These are phyloP conservation scores for Rhazya stricta DNA, from an alignment of 257 asterid species.

Conservation along the genomic window DNA sequence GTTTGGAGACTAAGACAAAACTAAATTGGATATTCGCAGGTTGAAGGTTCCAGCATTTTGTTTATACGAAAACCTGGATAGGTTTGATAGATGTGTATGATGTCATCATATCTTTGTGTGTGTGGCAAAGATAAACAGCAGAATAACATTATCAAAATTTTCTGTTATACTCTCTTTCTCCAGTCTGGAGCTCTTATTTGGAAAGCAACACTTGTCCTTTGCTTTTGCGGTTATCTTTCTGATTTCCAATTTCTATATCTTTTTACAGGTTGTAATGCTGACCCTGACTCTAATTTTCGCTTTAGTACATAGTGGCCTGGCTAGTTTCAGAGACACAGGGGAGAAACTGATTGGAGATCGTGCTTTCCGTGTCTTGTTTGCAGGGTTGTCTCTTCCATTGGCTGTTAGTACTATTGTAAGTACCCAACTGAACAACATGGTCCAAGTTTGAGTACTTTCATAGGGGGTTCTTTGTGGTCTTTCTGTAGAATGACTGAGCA, in stretches of 20 bases:
- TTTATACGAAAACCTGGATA: background rate
- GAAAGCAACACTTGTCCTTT: background rate
- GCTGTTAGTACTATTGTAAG: conserved; percentile 92
- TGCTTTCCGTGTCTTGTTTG: conserved; percentile 93
- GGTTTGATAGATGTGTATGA: background rate
- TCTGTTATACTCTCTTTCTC: background rate
- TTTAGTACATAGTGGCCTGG: conserved; percentile 90
- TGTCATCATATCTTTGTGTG: no score
- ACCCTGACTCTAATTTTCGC: conserved; percentile 72
- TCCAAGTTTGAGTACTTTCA: background rate
- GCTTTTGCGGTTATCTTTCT: background rate
- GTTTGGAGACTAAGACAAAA: no score
- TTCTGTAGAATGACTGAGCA: background rate
- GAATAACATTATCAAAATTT: background rate
- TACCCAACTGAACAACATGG: conserved; percentile 23
- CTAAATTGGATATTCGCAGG: background rate
- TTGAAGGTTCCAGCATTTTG: background rate
- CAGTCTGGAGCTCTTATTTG: background rate
- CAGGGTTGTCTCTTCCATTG: conserved; percentile 86
- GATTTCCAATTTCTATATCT: conserved; percentile 11
- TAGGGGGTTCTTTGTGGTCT: background rate
- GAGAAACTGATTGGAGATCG: conserved; percentile 95
- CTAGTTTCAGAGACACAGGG: conserved; percentile 92
- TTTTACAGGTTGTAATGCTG: conserved; percentile 72
- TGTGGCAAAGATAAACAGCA: background rate